phyloP scores from a whole-genome alignment of 305 asterid species.

The Fraxinus floribunda region DNA sequence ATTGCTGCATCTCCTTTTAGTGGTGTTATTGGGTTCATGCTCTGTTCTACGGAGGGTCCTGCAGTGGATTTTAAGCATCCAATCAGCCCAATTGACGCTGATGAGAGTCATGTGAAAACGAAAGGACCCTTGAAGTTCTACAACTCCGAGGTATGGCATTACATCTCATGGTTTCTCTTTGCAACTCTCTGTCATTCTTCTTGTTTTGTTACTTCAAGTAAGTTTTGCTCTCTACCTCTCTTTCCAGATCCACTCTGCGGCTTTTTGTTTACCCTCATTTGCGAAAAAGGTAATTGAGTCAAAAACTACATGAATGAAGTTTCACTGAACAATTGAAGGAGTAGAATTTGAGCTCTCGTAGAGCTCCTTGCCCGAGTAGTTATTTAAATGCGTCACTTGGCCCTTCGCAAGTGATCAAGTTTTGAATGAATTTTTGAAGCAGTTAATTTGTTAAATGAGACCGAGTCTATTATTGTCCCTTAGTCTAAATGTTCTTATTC shows the following conservation, averaged over 20 bases:
- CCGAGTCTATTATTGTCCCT: neutral
- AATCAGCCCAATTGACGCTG: conserved; percentile 26
- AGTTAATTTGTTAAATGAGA: neutral
- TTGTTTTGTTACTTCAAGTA: neutral
- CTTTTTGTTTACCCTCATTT: conserved; percentile 87
- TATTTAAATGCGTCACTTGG: neutral
- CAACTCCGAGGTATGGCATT: conserved; percentile 42
- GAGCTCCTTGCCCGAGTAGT: neutral
- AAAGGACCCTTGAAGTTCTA: conserved; percentile 39
- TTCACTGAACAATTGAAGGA: neutral
- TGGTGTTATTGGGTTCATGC: conserved; percentile 57
- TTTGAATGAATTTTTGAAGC: neutral
- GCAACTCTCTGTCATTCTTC: neutral
- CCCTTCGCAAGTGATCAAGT: neutral
- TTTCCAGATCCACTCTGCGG: conserved; percentile 75
- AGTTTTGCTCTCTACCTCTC: neutral
- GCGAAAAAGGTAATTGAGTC: conserved; percentile 77
- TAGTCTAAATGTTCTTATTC: neutral
- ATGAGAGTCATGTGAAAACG: conserved; percentile 10
- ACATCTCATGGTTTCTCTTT: neutral
- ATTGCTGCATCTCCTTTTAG: conserved; percentile 21
- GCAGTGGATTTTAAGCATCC: conserved; percentile 47
- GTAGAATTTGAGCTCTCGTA: neutral
- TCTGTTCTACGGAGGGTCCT: conserved; percentile 55
- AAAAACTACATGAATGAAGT: conserved; percentile 38